Evolutionary conservation across 2,329 filamentous ascomycete genomes (phyloP).

Genomic region (Ceratocystis cacaofunesta): DNA sequence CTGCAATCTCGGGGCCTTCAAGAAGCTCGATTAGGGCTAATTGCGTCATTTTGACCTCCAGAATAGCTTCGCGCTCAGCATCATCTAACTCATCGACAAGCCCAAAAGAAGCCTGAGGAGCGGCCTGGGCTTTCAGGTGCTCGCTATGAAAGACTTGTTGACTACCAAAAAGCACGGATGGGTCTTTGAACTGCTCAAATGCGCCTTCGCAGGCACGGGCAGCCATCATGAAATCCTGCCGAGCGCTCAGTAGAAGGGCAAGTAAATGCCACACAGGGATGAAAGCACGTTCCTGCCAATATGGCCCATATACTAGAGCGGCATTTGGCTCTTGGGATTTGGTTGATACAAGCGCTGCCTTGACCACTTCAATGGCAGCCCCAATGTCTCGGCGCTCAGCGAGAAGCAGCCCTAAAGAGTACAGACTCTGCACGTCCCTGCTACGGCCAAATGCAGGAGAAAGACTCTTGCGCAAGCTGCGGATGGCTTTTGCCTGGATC

Average conservation of each 20-base stretch:
- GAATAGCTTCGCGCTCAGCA: slow-evolving; percentile 67
- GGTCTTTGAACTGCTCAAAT: slow-evolving; percentile 74
- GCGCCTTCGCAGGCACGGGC: slow-evolving; percentile 75
- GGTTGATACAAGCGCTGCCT: slow-evolving; percentile 53
- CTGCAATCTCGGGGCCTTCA: slow-evolving; percentile 70
- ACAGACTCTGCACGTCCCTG: slow-evolving; percentile 61
- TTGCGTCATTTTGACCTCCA: slow-evolving; percentile 96
- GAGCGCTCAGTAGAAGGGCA: slow-evolving; percentile 68
- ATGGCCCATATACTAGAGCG: slow-evolving; percentile 32
- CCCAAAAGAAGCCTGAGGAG: slow-evolving; percentile 18
- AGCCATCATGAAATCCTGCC: slow-evolving; percentile 71
- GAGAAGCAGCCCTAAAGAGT: slow-evolving; percentile 68
- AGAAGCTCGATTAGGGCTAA: slow-evolving; percentile 67
- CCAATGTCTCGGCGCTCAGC: slow-evolving; percentile 73
- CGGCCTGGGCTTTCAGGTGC: slow-evolving; percentile 42
- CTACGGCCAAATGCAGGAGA: slow-evolving; percentile 49
- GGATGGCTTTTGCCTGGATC: slow-evolving; percentile 63
- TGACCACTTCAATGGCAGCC: slow-evolving; percentile 68
- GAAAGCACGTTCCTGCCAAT: slow-evolving; percentile 48
- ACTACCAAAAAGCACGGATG: slow-evolving; percentile 52
- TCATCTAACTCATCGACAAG: slow-evolving; percentile 68
- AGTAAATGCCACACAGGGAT: slow-evolving; percentile 87
- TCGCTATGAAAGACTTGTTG: slow-evolving; percentile 46
- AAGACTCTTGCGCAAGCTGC: slow-evolving; percentile 58
- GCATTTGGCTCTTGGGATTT: slow-evolving; percentile 33